Evolutionary conservation across 2,329 filamentous ascomycete species (phyloP), one percentile per base, ranked within the genome.

Genomic region (Colletotrichum higginsianum): DNA sequence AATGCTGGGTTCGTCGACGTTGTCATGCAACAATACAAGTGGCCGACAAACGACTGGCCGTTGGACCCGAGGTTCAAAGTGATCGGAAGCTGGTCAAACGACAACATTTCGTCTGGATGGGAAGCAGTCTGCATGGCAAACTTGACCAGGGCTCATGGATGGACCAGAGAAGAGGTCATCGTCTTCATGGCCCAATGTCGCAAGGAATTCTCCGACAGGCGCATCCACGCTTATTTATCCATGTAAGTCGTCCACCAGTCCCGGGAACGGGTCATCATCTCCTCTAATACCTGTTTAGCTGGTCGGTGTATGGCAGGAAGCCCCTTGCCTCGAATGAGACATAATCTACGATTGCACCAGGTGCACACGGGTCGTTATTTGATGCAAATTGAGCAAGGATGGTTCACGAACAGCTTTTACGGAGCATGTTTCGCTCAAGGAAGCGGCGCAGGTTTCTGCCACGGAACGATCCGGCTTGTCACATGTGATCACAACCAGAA

Each of bases 1-100:
- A 84, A 86, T 13, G 86, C 84, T 0, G 89, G 89, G 0, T 90
- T 90, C 72, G 79, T 83, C 61, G 83, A 89, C 65, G 84, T 91
- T 0, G 78, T 79, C 0, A 84, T 88, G 76, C 42, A 82, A 2
- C 75, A 85, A 16, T 85, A 82, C 74, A 86, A 84, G 77, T 84
- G 87, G 79, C 87, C 88, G 0, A 82, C 82, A 26, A 87, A 85
- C 72, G 77, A 81, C 13, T 90, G 88, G 87, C 84, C 87, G 0
- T 84, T 84, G 52, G 84, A 88, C 44, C 80, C 81, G 9, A 83
- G 84, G 23, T 81, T 86, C 66, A 90, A 89, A 75, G 83, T 88
- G 61, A 75, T 88, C 1, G 87, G 87, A 3, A 66, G 66, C 64
- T 75, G 71, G 60, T 74, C 74, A 49, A 47, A 57, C 13, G 40